phyloP scores from a whole-genome alignment of 306 rosid species.

The Inga leiocalycina region DNA sequence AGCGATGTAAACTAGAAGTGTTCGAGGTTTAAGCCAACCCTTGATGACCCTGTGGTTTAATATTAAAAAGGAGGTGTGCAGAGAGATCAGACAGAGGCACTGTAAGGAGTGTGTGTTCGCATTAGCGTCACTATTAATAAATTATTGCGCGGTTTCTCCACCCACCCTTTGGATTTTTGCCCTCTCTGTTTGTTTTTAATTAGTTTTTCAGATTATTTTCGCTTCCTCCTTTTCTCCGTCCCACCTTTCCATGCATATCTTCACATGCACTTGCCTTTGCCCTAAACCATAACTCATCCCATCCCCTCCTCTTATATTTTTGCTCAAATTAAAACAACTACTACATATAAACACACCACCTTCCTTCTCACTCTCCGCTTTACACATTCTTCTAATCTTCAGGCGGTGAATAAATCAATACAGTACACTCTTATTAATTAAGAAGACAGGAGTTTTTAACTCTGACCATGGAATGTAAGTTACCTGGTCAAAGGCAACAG shows the following conservation, averaged over 20 bases:
- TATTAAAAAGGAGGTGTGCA: slow-evolving; percentile 34
- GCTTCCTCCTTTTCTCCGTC: slow-evolving; percentile 50
- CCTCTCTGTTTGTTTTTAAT: slow-evolving; percentile 16
- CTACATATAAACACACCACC: not conserved
- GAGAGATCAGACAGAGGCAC: slow-evolving; percentile 37
- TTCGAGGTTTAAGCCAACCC: slow-evolving; percentile 58
- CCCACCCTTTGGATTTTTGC: slow-evolving; percentile 62
- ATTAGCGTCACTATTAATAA: slow-evolving; percentile 63
- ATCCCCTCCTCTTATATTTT: slow-evolving; percentile 29
- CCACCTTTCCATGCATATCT: slow-evolving; percentile 73
- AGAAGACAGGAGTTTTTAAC: not conserved
- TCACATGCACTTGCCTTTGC: slow-evolving; percentile 69
- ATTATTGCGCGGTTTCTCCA: slow-evolving; percentile 60
- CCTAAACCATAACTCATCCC: slow-evolving; percentile 29
- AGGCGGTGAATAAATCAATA: slow-evolving; percentile 2
- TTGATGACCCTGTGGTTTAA: slow-evolving; percentile 46
- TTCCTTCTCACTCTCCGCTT: not conserved
- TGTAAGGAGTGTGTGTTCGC: slow-evolving; percentile 54
- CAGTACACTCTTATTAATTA: not conserved
- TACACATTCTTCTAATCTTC: not conserved
- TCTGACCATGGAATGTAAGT: slow-evolving; percentile 4
- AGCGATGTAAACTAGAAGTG: slow-evolving; percentile 35
- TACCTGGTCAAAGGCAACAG: slow-evolving; percentile 4
- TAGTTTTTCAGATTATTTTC: slow-evolving; percentile 37
- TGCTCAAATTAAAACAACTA: not conserved